Evolutionary conservation across 306 rosid genomes (phyloP).

Genomic region (Fragaria vesca): DNA sequence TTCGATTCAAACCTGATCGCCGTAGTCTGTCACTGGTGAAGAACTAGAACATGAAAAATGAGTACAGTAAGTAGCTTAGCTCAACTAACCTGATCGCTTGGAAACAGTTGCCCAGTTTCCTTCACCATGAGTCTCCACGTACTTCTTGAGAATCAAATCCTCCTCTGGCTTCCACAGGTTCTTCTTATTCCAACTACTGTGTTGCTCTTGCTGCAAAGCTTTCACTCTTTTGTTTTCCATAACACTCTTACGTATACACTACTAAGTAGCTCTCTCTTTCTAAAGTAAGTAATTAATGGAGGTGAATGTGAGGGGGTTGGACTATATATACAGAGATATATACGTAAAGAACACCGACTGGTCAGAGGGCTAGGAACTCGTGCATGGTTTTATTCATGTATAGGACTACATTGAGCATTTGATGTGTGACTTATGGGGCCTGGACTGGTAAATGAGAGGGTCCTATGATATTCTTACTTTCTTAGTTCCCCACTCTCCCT

Average conservation of each 20-base stretch:
- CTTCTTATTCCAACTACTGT: conserved; percentile 29
- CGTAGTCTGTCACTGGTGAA: not conserved
- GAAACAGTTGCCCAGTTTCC: conserved; percentile 69
- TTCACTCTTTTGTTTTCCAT: conserved; percentile 41
- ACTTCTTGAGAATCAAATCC: conserved; percentile 51
- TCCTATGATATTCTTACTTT: not conserved
- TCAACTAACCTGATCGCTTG: conserved; percentile 41
- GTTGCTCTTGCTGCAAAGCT: conserved; percentile 26
- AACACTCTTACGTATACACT: not conserved
- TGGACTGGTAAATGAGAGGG: not conserved
- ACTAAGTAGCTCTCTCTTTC: not conserved
- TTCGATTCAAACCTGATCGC: conserved; percentile 48
- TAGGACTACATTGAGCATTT: not conserved
- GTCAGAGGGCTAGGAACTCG: not conserved
- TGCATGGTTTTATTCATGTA: not conserved
- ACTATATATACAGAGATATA: not conserved
- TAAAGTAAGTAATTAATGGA: not conserved
- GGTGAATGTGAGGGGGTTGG: not conserved
- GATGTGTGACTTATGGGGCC: not conserved
- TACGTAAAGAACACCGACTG: not conserved
- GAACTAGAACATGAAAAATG: not conserved
- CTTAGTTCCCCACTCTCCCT: not conserved
- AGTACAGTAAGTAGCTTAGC: not conserved
- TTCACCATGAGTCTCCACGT: conserved; percentile 69
- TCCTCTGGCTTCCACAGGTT: conserved; percentile 71